Evolutionary conservation across 176 grass and related monocot genomes (phyloP), one percentile per base, ranked within the genome.

Genomic region (Pharus latifolius): DNA sequence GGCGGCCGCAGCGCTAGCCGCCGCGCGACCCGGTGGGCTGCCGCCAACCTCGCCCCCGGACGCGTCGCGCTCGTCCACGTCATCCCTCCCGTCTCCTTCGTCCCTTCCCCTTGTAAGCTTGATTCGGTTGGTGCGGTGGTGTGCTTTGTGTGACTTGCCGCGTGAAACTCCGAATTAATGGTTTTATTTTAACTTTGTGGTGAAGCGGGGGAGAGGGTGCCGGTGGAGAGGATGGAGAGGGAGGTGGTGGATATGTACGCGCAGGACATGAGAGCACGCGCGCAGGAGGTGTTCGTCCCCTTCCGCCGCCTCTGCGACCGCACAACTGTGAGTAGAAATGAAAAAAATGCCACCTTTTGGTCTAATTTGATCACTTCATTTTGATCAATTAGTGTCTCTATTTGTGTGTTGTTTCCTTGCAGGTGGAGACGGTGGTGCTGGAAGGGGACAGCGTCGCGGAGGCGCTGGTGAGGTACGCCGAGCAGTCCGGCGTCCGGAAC

Each of bases 351-450:
- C 35, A 9, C 35, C 8, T 38, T 38, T 38, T 38, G 35, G 35
- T 38, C 6, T 4, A 38, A 38, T 9, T 9, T 4, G 9, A 38
- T n/a, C n/a, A 9, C 34, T 1, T 2, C 0, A 14, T 17, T 47
- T 9, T 53, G 19, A 25, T 20, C 16, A n/a, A 46, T 50, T 58
- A 30, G 29, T 28, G 30, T 55, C 25, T 14, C 11, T 75, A 22
- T 48, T 33, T 2, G 15, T 38, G 14, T 20, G 66, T n/a, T n/a
- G n/a, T n/a, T n/a, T n/a, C n/a, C n/a, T n/a, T 60, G 65, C 74
- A 94, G 96, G 82, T 99, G 71, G 96, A 91, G 18, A 82, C 84
- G 50, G 70, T 99, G 65, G 72, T 99, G 53, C 54, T 99, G 67
- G 96, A 95, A 60, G 96, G 82, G 58, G 53, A 88, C 50, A 69